phyloP scores from a whole-genome alignment of 148 eudicot genomes.

The Amaranthus cruentus region DNA sequence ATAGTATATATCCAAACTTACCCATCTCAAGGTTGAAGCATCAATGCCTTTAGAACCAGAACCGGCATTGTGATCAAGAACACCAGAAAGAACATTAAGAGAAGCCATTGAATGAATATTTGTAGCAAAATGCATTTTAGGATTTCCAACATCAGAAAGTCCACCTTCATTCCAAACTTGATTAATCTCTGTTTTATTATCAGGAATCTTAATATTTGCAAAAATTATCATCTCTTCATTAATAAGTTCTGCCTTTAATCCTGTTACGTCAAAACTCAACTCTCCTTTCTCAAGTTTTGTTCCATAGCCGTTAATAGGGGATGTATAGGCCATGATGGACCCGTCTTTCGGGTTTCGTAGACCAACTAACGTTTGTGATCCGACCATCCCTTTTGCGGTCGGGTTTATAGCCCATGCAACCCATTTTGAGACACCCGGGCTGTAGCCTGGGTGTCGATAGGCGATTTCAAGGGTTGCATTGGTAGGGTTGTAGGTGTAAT shows the following conservation, averaged over 20 bases:
- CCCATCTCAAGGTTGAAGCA: conserved; percentile 30
- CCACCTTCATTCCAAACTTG: conserved; percentile 88
- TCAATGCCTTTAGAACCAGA: conserved; percentile 4
- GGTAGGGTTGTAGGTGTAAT: conserved; percentile 50
- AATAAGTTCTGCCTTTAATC: conserved; percentile 34
- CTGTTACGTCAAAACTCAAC: conserved; percentile 46
- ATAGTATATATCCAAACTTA: conserved; percentile 20
- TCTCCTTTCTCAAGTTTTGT: conserved; percentile 43
- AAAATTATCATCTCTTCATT: conserved; percentile 47
- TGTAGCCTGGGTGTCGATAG: conserved; percentile 41
- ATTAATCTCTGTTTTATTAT: conserved; percentile 36
- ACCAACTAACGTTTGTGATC: conserved; percentile 64
- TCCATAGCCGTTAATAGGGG: conserved; percentile 41
- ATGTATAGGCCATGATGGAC: conserved; percentile 45
- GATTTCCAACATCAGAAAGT: conserved; percentile 32
- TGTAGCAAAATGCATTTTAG: conserved; percentile 40
- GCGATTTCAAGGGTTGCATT: conserved; percentile 43
- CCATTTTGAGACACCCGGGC: conserved; percentile 35
- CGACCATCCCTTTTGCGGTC: conserved; percentile 42
- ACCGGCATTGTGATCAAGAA: too few relatives aligned
- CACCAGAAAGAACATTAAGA: conserved; percentile 56
- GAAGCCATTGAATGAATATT: conserved; percentile 49
- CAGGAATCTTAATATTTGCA: conserved; percentile 46
- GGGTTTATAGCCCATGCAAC: conserved; percentile 70
- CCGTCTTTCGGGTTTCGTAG: conserved; percentile 39